Evolutionary conservation across 2,329 filamentous ascomycete species (phyloP), one percentile per base, ranked within the genome.

Genomic region (Aspergillus sp.): DNA sequence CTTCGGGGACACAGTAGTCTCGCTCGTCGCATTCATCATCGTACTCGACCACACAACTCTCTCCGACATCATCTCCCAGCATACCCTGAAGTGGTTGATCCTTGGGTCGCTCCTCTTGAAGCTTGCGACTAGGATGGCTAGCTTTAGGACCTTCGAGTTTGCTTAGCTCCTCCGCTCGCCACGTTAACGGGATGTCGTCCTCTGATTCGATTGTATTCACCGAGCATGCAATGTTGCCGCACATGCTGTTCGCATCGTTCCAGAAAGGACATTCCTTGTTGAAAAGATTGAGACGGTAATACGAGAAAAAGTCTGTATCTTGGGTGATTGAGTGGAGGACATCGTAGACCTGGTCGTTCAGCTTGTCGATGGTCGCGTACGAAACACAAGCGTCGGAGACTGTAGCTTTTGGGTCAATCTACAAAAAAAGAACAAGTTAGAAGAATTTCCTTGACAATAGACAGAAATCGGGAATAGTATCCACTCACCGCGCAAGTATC

Each of bases 1-100:
- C 93, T 58, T 98, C 93, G 1, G 90, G 89, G 5, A 97, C 82
- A 68, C 93, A 98, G 67, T 97, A 98, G 65, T 98, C 93, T 52
- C 93, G 81, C 54, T 96, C 87, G 70, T 97, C 91, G 68, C 90
- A 95, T 68, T 96, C 91, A 60, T 96, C 91, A 59, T 97, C 91
- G 62, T 95, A 95, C 70, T 98, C 93, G 12, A 97, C 85, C 37
- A 98, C 90, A 64, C 93, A 98, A 66, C 88, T 95, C 72, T 98
- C 93, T 41, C 88, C 90, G 0, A 96, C 91, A 44, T 85, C 74
- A 40, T 90, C 88, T 37, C 93, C 93, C 7, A 98, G 70, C 57
- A 83, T 78, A 11, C 91, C 91, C 56, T 89, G 82, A 6, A 97
- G 72, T 13, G 93, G 93, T 44, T 81, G 78, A 55, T 86, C 70